Evolutionary conservation across 768 basidiomycete genomes (phyloP).

Genomic region (Suillus hirtellus): DNA sequence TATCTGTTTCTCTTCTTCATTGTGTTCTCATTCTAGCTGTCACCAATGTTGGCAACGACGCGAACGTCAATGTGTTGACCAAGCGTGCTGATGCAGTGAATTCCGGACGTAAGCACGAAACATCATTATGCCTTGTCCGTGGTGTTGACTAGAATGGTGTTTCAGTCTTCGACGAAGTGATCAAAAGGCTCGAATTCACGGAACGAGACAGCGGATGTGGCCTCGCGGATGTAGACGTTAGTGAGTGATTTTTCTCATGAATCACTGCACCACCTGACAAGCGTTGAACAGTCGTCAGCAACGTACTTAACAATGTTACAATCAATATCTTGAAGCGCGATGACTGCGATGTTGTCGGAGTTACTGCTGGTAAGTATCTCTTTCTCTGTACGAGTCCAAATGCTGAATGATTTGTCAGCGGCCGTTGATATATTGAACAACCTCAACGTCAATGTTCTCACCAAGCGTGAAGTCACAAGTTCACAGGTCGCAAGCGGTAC

Average conservation of each 20-base stretch:
- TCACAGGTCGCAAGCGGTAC: not conserved
- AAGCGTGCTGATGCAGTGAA: not conserved
- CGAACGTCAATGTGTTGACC: not conserved
- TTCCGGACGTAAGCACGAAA: not conserved
- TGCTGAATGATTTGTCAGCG: not conserved
- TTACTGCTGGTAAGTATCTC: not conserved
- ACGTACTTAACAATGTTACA: not conserved
- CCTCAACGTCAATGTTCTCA: not conserved
- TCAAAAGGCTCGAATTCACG: not conserved
- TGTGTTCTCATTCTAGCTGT: not conserved
- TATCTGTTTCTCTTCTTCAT: rapidly evolving
- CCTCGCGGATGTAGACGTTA: not conserved
- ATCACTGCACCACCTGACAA: not conserved
- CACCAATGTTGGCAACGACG: not conserved
- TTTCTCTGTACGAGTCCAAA: too few relatives aligned
- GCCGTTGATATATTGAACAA: not conserved
- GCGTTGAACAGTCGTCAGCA: not conserved
- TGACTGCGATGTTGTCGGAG: not conserved
- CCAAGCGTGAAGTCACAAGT: not conserved
- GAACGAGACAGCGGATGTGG: not conserved
- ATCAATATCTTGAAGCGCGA: too few relatives aligned
- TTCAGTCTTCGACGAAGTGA: not conserved
- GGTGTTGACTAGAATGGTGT: not conserved
- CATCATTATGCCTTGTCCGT: rapidly evolving
- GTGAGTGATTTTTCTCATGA: not conserved